Evolutionary conservation across 192 early-diverging fungal genomes (phyloP).

Genomic region (Backusella mclennaniae): DNA sequence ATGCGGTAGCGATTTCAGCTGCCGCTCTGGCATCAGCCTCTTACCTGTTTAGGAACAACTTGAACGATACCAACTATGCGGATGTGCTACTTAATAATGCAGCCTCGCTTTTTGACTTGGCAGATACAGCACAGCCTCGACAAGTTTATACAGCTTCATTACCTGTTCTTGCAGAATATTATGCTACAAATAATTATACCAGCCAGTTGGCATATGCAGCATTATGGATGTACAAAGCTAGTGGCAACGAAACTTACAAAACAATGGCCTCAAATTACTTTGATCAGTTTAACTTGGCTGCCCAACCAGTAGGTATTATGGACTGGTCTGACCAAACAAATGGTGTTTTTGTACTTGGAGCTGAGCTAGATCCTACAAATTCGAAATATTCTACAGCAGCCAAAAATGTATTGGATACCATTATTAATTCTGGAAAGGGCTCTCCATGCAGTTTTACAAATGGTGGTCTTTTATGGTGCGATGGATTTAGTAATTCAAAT

Average conservation of each 20-base stretch:
- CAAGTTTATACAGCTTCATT: conserved; percentile 42
- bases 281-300: conserved; percentile 34
- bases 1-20: conserved; percentile 51
- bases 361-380: conserved; percentile 31
- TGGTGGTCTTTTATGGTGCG: conserved; percentile 47
- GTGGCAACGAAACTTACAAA: conserved; percentile 42
- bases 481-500: conserved; percentile 26
- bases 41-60: conserved; percentile 47
- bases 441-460: conserved; percentile 41
- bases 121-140: conserved; percentile 46
- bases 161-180: conserved; percentile 37
- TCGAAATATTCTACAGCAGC: conserved; percentile 38
- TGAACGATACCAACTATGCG: conserved; percentile 49
- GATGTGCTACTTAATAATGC: conserved; percentile 42
- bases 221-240: conserved; percentile 55
- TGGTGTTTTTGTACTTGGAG: conserved; percentile 48
- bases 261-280: conserved; percentile 46
- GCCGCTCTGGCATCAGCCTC: conserved; percentile 57
- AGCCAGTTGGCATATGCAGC: conserved; percentile 56
- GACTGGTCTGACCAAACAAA: conserved; percentile 55
- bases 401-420: conserved; percentile 37
- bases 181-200: conserved; percentile 39
- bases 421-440: conserved; percentile 17
- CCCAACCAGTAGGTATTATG: conserved; percentile 25
- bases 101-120: conserved; percentile 42